These are phyloP conservation scores for Golubevia sp. DNA, from an alignment of 1,284 basidiomycete genomes.

Conservation along the genomic window DNA sequence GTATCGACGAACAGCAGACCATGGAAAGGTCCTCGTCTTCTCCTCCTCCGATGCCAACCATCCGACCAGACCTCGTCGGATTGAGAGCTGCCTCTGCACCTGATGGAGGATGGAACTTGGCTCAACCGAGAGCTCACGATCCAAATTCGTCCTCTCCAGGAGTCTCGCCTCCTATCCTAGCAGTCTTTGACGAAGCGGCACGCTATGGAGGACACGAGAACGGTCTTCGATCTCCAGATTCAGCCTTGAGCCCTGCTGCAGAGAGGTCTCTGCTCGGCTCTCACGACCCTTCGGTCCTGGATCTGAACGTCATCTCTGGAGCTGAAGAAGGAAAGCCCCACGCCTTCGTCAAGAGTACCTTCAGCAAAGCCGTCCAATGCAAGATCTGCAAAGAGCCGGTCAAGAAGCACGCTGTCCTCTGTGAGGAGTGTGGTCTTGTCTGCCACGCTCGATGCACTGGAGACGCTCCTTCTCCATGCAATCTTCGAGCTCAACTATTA, in stretches of 20 bases:
- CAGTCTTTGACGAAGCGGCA: background rate
- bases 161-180: slow-evolving; percentile 2
- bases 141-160: slow-evolving; percentile 1
- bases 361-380: slow-evolving; percentile 87
- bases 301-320: slow-evolving; percentile 18
- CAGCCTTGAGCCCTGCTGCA: slow-evolving; percentile 5
- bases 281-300: slow-evolving; percentile 28
- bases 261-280: slow-evolving; percentile 6
- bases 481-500: slow-evolving; percentile 70
- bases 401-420: slow-evolving; percentile 85
- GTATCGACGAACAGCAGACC: slow-evolving; percentile 10
- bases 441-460: slow-evolving; percentile 78
- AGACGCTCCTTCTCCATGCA: slow-evolving; percentile 78
- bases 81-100: background rate
- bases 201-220: slow-evolving; percentile 9
- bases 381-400: slow-evolving; percentile 79
- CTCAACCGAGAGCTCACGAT: slow-evolving; percentile 10
- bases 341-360: slow-evolving; percentile 85
- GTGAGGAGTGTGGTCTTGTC: slow-evolving; percentile 85
- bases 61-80: background rate
- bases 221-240: slow-evolving; percentile 9
- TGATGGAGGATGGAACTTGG: slow-evolving; percentile 7
- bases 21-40: slow-evolving; percentile 34
- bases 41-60: slow-evolving; percentile 8
- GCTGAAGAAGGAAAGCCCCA: slow-evolving; percentile 64